Base-by-base conservation (phyloP, 176 grass and related monocot genomes). In the Musa beccarii region DNA sequence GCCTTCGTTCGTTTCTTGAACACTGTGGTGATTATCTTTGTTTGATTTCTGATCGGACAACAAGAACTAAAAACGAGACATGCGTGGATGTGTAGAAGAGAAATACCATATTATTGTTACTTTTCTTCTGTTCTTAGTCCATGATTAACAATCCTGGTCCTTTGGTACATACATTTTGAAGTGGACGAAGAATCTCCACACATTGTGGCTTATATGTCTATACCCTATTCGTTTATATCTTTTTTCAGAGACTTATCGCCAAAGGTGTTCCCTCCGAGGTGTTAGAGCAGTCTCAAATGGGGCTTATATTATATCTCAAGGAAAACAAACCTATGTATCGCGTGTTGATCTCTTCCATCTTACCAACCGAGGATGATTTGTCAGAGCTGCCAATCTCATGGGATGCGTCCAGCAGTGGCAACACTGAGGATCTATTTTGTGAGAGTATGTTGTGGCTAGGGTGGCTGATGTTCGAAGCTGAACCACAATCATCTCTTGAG, bases 381-480 rank as follows among this genome's bases (percentile, higher is more conserved):
- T 52, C 77, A 1, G 84, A 89, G 59, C 11, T 80, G 9, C 11
- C 5, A 0, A 83, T 59, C 9, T n/a, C 66, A 53, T 78, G 52
- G 0, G 55, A 54, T 28, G 49, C 3, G 1, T 62, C 77, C 26
- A 64, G 65, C 20, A 49, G 61, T 25, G 54, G 69, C 51, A 29
- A 55, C 57, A 49, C 63, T 19, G 59, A 55, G 1, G 79, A 90
- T 9, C 53, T 77, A 0, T 91, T 85, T 54, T 15, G 53, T 16
- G 87, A 80, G 50, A 89, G 88, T 34, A 67, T 99, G 69, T 74
- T 8, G 9, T 99, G 96, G 96, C 76, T 99, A 74, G 91, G 91
- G 57, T 99, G 96, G 96, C 52, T 92, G 14, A 99, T 99, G 91
- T 92, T 99, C 76, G 68, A 63, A 69, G 68, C 51, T 52, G 85